phyloP scores from a whole-genome alignment of 768 basidiomycete genomes.

The Lactarius tabidus region DNA sequence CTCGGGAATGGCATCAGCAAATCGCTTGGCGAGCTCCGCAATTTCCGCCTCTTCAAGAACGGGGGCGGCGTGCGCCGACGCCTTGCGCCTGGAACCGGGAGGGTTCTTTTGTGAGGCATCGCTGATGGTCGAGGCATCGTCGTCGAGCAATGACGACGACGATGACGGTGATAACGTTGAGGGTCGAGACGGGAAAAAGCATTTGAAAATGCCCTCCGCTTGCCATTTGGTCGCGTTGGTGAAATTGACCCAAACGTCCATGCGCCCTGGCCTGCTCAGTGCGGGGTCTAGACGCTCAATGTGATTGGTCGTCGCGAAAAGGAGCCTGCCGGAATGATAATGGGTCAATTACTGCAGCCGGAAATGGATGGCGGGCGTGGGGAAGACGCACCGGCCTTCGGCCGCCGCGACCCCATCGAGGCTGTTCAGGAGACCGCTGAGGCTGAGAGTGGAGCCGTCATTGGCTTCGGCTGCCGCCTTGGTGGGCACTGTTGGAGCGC shows the following conservation, averaged over 20 bases:
- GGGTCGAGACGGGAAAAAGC: constrained; percentile 81
- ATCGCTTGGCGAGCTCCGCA: constrained; percentile 70
- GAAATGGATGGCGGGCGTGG: constrained; percentile 1
- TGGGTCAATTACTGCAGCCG: constrained; percentile 6
- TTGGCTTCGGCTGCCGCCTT: constrained; percentile 39
- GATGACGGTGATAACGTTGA: constrained; percentile 1
- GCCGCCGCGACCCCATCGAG: constrained; percentile 83
- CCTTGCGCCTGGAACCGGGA: constrained; percentile 69
- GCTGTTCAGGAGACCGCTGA: constrained; percentile 82
- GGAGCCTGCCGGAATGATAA: constrained; percentile 45
- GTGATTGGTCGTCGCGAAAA: constrained; percentile 93
- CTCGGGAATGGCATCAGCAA: constrained; percentile 80
- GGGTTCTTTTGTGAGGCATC: constrained; percentile 63
- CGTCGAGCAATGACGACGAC: neutral
- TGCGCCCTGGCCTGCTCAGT: constrained; percentile 80
- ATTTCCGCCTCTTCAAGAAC: constrained; percentile 74
- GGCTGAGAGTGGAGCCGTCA: constrained; percentile 78
- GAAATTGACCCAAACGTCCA: constrained; percentile 93
- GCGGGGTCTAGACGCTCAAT: constrained; percentile 91
- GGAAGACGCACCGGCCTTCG: constrained; percentile 67
- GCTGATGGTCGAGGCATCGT: constrained; percentile 19
- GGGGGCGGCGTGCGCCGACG: constrained; percentile 52
- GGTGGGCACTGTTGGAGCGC: constrained; percentile 50
- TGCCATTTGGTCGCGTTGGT: constrained; percentile 90
- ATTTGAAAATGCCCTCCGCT: constrained; percentile 89